phyloP scores from a whole-genome alignment of 306 rosid genomes.

The Sicyos edulis region DNA sequence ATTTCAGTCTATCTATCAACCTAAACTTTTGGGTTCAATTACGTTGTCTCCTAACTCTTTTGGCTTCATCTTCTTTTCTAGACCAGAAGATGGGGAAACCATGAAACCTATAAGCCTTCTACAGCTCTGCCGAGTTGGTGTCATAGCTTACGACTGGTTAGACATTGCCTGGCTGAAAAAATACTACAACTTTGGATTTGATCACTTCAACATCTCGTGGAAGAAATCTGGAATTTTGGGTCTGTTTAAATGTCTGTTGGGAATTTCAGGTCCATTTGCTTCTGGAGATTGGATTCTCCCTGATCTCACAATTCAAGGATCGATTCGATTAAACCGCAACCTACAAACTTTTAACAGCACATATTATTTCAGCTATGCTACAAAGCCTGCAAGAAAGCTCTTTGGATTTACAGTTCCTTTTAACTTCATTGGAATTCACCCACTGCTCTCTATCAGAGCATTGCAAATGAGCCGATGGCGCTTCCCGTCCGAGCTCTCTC shows the following conservation, averaged over 20 bases:
- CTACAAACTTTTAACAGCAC: slow-evolving; percentile 69
- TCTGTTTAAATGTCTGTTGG: slow-evolving; percentile 61
- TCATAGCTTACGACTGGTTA: slow-evolving; percentile 81
- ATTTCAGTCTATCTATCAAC: too few species aligned
- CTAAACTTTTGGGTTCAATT: neutral
- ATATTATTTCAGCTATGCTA: slow-evolving; percentile 88
- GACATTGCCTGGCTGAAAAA: slow-evolving; percentile 75
- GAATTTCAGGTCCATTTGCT: slow-evolving; percentile 84
- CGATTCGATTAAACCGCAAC: slow-evolving; percentile 45
- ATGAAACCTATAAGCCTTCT: slow-evolving; percentile 72
- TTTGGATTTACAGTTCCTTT: slow-evolving; percentile 72
- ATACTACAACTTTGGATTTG: slow-evolving; percentile 90
- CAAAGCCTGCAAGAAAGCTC: slow-evolving; percentile 66
- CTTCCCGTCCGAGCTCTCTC: slow-evolving; percentile 68
- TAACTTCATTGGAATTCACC: slow-evolving; percentile 61
- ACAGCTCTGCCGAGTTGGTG: slow-evolving; percentile 82
- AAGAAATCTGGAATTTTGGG: slow-evolving; percentile 70
- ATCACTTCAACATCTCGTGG: slow-evolving; percentile 84
- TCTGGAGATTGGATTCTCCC: slow-evolving; percentile 98
- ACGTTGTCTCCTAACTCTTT: neutral
- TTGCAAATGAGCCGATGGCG: slow-evolving; percentile 93
- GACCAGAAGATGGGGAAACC: slow-evolving; percentile 80
- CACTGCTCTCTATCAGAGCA: slow-evolving; percentile 68
- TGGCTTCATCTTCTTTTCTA: slow-evolving; percentile 20
- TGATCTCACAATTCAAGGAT: slow-evolving; percentile 90